A percentile compares a stretch with the other conserved stretches of the same genome.
Conservation (phyloP, 2,329 filamentous ascomycete genomes). For the Clonostachys rosea region DNA sequence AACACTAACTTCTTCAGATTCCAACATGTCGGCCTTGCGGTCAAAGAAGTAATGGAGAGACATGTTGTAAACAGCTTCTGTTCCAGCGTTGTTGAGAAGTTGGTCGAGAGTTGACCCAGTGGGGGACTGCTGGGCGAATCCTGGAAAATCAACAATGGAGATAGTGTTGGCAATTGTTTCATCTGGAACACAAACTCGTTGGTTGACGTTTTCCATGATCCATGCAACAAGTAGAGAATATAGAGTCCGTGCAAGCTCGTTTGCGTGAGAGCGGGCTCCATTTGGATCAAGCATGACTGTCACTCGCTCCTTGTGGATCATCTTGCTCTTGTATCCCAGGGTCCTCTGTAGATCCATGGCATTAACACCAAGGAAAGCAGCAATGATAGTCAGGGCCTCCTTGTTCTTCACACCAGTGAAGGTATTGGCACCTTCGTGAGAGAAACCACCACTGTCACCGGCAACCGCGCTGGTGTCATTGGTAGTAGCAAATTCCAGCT, state of each 20-base stretch:
- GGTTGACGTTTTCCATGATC: constrained; percentile 89
- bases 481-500: constrained; percentile 86
- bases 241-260: constrained; percentile 87
- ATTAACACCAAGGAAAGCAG: constrained; percentile 89
- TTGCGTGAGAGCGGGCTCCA: constrained; percentile 85
- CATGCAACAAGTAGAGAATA: constrained; percentile 94
- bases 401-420: constrained; percentile 90
- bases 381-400: constrained; percentile 78
- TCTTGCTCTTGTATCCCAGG: constrained; percentile 94
- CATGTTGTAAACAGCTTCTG: constrained; percentile 88
- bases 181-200: constrained; percentile 80
- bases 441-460: constrained; percentile 94
- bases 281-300: constrained; percentile 95
- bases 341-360: constrained; percentile 79
- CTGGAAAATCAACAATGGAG: constrained; percentile 93
- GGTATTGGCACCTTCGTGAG: constrained; percentile 85
- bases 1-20: constrained; percentile 88
- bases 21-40: constrained; percentile 85
- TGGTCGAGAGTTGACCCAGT: constrained; percentile 88
- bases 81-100: constrained; percentile 89
- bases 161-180: constrained; percentile 90
- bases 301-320: constrained; percentile 92
- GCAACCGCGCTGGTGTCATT: constrained; percentile 73
- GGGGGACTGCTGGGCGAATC: constrained; percentile 79
- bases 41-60: constrained; percentile 96